A percentile compares a stretch with the other conserved stretches of the same genome.
phyloP scores from a whole-genome alignment of 352 stramenopile genomes.

The Phytopythium oedochilum region DNA sequence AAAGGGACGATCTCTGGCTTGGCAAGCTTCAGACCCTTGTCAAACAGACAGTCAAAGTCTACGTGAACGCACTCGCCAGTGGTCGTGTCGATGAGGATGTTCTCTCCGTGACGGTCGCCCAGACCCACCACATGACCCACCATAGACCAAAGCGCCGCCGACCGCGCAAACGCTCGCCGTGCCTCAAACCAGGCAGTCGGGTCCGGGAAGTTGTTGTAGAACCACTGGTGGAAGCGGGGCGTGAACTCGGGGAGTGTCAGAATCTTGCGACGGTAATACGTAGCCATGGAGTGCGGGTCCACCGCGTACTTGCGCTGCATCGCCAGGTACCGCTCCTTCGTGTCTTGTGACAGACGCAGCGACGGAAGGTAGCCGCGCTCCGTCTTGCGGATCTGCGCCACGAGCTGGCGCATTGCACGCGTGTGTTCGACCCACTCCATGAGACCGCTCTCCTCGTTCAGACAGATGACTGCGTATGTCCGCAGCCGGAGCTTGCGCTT shows the following conservation, averaged over 20 bases:
- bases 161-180: constrained; percentile 78
- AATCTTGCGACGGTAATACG: constrained; percentile 66
- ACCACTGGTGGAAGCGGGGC: constrained; percentile 98
- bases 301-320: constrained; percentile 88
- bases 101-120: constrained; percentile 97
- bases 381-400: constrained; percentile 85
- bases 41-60: constrained; percentile 99
- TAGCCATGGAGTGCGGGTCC: constrained; percentile 71
- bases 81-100: constrained; percentile 98
- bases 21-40: constrained; percentile 97
- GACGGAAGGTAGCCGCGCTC: constrained; percentile 81
- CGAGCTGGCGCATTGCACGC: constrained; percentile 89
- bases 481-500: constrained; percentile 93
- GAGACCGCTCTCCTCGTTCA: constrained; percentile 99
- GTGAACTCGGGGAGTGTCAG: constrained; percentile 78
- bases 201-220: constrained; percentile 97
- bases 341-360: constrained; percentile 67
- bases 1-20: constrained; percentile 99
- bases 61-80: constrained; percentile 99
- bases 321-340: constrained; percentile 83
- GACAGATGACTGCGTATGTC: constrained; percentile 98
- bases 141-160: constrained; percentile 96
- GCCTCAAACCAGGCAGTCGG: constrained; percentile 98
- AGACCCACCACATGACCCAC: constrained; percentile 95
- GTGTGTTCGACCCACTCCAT: constrained; percentile 99